Base-by-base conservation (phyloP, 164 flowering plant genomes). In the Annona cherimola region DNA sequence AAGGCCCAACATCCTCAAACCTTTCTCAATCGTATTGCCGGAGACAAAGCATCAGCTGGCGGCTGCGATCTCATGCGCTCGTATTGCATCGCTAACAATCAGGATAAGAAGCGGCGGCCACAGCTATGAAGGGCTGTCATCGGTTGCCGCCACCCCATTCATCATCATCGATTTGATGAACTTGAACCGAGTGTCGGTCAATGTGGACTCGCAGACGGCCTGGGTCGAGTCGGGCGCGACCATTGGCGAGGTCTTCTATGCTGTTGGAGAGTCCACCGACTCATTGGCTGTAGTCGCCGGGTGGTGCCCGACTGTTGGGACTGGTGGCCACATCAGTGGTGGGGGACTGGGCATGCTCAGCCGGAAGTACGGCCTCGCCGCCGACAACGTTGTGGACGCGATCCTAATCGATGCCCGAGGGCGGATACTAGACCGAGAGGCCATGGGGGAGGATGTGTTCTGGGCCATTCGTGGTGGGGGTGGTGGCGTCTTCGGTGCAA, bases 191-290 rank as follows among this genome's bases (percentile, higher is more conserved):
- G 65, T 79, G 5, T 45, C 35, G 0, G 77, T 79, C 1, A 75
- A 79, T 46, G 41, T 76, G 18, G 68, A 63, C 14, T 61, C 66
- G 2, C 55, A 69, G 43, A 73, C 75, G 0, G 79, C 77, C 3
- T 79, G 82, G 79, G 73, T 76, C 7, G 70, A 76, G 67, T 76
- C 77, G 5, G 82, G 82, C 5, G 82, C 77, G 3, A 76, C 77
- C 1, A 74, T 79, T 26, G 82, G 82, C 26, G 77, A 76, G 73
- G 43, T 68, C 1, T 79, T 74, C 59, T 60, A 76, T 40, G 59
- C 26, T 6, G 76, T 79, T 45, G 73, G 75, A 5, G 44, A 68
- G 73, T 6, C 66, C 26, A 70, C 70, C 54, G 14, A 5, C 45
- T 35, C 63, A 19, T 72, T 62, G 19, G 82, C 77, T 26, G 74